Percentiles rank a stretch among this genome's conserved stretches.
Conservation (phyloP, 345 rosid genomes). For the sweet orange (Citrus sinensis) region DNA sequence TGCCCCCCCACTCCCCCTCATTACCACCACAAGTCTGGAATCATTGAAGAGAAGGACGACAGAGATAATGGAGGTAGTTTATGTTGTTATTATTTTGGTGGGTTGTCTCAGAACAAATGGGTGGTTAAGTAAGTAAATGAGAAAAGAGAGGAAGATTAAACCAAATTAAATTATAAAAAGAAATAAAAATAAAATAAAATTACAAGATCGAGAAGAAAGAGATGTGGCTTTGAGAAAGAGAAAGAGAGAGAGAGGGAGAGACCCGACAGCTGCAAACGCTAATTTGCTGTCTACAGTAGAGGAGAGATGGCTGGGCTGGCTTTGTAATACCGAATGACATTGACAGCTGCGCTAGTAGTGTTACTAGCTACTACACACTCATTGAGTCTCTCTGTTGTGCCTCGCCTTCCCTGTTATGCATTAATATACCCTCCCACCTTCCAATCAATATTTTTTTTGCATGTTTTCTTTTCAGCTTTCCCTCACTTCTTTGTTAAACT, state of each 20-base stretch:
- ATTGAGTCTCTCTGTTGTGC: constrained; percentile 36
- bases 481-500: constrained; percentile 3
- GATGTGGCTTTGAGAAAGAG: not conserved
- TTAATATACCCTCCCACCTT: constrained; percentile 51
- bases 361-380: constrained; percentile 3
- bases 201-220: no score
- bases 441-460: constrained; percentile 13
- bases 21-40: constrained; percentile 11
- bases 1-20: not conserved
- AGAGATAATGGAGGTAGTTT: constrained; percentile 18
- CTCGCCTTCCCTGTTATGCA: constrained; percentile 60
- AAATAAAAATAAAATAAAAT: not conserved
- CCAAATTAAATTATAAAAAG: not conserved
- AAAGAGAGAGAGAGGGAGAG: constrained; percentile 12
- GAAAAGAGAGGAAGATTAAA: not conserved
- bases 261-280: constrained; percentile 51
- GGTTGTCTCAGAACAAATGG: constrained; percentile 4
- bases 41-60: constrained; percentile 20
- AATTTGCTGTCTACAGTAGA: constrained; percentile 42
- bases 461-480: not conserved
- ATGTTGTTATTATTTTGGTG: constrained; percentile 8
- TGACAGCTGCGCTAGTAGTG: constrained; percentile 50
- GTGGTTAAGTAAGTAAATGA: constrained; percentile 33
- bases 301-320: constrained; percentile 26
- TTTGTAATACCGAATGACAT: constrained; percentile 44